Percentiles rank a stretch among this genome's conserved stretches.
These are phyloP conservation scores for Leccinum aurantiacum DNA, from an alignment of 768 basidiomycete genomes.

Conservation along the genomic window DNA sequence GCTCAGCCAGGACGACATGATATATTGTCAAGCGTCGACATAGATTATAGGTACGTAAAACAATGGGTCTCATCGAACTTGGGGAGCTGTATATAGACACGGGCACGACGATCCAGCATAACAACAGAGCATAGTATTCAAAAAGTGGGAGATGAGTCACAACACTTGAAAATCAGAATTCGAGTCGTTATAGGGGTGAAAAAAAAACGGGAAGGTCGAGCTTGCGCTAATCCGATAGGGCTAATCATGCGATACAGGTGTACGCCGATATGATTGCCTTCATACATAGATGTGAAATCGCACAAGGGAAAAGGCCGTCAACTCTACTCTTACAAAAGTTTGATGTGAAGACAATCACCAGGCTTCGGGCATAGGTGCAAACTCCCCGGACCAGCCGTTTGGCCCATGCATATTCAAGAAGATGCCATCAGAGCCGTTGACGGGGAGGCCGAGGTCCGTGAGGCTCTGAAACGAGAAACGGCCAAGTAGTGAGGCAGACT, in stretches of 20 bases:
- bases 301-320: slow-evolving; percentile 23
- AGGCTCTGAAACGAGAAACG: slow-evolving; percentile 56
- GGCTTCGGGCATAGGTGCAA: slow-evolving; percentile 76
- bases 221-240: slow-evolving; percentile 3
- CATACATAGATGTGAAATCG: slow-evolving; percentile 16
- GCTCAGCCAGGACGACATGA: background rate
- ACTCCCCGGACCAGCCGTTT: slow-evolving; percentile 77
- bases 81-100: background rate
- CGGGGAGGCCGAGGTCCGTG: slow-evolving; percentile 86
- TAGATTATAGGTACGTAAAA: slow-evolving; percentile 7
- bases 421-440: slow-evolving; percentile 88
- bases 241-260: slow-evolving; percentile 20
- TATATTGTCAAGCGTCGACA: background rate
- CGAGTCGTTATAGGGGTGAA: background rate
- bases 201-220: background rate
- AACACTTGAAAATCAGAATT: slow-evolving; percentile 1
- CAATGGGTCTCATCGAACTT: background rate
- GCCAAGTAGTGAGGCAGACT: background rate
- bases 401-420: slow-evolving; percentile 73
- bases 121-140: slow-evolving; percentile 3
- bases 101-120: background rate
- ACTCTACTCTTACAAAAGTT: slow-evolving; percentile 23
- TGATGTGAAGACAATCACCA: slow-evolving; percentile 52
- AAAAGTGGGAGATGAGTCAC: background rate
- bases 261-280: slow-evolving; percentile 18